A percentile compares a stretch with the other conserved stretches of the same genome.
These are phyloP conservation scores for Nannochloropsis gaditana DNA, from an alignment of 108 stramenopile genomes.

Conservation along the genomic window DNA sequence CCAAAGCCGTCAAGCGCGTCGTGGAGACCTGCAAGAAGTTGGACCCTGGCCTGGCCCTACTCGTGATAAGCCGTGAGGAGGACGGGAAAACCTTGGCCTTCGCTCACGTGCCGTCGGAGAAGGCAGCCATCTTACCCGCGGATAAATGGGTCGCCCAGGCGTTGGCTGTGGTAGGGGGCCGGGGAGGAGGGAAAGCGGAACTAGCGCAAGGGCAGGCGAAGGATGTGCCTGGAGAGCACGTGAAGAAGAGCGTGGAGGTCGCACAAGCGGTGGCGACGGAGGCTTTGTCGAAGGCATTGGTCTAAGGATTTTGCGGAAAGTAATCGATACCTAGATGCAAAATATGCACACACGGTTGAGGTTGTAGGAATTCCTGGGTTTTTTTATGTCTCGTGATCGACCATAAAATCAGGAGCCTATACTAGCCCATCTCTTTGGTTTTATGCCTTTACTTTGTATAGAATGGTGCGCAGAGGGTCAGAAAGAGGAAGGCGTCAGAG, in stretches of 20 bases:
- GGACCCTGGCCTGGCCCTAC: conserved; percentile 40
- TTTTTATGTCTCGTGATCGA: too few species aligned
- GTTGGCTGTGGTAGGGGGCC: conserved; percentile 40
- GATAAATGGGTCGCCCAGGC: conserved; percentile 45
- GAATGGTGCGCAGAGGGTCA: too few species aligned
- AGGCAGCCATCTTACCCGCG: conserved; percentile 29
- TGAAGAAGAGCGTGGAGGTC: conserved; percentile 24
- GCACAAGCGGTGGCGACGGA: conserved; percentile 28
- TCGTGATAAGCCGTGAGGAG: conserved; percentile 36
- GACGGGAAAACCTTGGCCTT: conserved; percentile 23
- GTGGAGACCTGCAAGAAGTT: conserved; percentile 35
- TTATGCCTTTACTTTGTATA: too few species aligned
- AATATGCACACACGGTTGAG: too few species aligned
- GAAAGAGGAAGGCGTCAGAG: too few species aligned
- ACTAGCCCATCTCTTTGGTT: too few species aligned
- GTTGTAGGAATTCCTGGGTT: too few species aligned
- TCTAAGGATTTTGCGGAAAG: neutral
- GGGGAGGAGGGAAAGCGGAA: conserved; percentile 47
- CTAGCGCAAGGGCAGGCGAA: conserved; percentile 48
- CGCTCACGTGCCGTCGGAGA: conserved; percentile 15
- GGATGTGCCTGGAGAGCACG: conserved; percentile 21
- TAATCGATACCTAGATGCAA: too few species aligned
- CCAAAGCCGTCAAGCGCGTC: conserved; percentile 45
- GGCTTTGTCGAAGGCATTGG: neutral
- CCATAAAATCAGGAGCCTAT: too few species aligned